A percentile compares a stretch with the other conserved stretches of the same genome.
Conservation (phyloP, 805 yeast species). For the Candida insectorum region DNA sequence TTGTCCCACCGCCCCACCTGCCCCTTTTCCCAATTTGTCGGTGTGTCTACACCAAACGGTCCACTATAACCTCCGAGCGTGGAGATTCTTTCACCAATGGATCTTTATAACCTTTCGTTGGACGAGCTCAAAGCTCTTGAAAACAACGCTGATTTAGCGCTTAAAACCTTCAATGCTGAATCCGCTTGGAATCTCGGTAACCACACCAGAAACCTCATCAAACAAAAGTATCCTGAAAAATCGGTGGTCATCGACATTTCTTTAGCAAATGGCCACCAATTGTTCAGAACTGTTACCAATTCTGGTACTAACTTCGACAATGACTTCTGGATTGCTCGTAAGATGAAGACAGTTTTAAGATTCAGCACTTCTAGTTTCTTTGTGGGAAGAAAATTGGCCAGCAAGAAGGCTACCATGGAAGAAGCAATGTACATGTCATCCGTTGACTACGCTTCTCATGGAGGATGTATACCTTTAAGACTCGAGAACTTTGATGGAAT, state of each 20-base stretch:
- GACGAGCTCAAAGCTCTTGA: slow-evolving; percentile 19
- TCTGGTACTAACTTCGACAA: slow-evolving; percentile 45
- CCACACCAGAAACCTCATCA: slow-evolving; percentile 35
- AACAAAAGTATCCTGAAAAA: slow-evolving; percentile 19
- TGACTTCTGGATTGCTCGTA: slow-evolving; percentile 52
- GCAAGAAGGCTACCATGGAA: slow-evolving; percentile 33
- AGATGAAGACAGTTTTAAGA: slow-evolving; percentile 46
- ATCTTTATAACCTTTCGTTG: slow-evolving; percentile 6
- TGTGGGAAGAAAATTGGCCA: slow-evolving; percentile 42
- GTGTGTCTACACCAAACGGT: too few relatives aligned
- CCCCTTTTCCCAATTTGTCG: too few relatives aligned
- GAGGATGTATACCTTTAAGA: slow-evolving; percentile 54
- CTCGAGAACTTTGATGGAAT: slow-evolving; percentile 31
- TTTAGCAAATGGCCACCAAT: slow-evolving; percentile 40
- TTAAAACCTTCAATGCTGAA: slow-evolving; percentile 27
- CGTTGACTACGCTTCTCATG: slow-evolving; percentile 48
- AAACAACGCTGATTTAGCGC: slow-evolving; percentile 12
- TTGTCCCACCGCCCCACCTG: too few relatives aligned
- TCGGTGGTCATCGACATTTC: slow-evolving; percentile 49
- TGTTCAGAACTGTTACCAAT: slow-evolving; percentile 43
- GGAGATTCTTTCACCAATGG: too few relatives aligned
- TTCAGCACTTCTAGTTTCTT: slow-evolving; percentile 46
- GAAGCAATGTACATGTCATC: slow-evolving; percentile 37
- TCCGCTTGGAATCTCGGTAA: slow-evolving; percentile 47
- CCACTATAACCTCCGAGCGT: too few relatives aligned